phyloP scores from a whole-genome alignment of 2,329 filamentous ascomycete species.

The Penicillium digitatum region DNA sequence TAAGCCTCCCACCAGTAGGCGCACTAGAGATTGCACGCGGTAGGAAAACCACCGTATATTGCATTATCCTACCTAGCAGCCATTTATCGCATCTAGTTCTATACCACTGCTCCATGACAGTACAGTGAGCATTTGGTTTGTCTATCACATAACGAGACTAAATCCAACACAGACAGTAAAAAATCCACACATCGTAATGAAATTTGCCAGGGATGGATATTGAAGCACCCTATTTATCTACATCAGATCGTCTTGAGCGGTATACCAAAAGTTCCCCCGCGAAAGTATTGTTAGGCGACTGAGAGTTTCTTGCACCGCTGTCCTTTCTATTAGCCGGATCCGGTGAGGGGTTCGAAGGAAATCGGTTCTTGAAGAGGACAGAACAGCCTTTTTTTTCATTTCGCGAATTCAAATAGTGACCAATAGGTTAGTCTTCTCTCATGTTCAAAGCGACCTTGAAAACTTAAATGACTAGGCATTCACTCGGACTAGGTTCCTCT shows the following conservation, averaged over 20 bases:
- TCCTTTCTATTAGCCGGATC: not conserved
- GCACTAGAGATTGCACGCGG: not conserved
- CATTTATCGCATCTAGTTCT: not conserved
- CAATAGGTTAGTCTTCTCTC: not conserved
- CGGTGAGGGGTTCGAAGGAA: not conserved
- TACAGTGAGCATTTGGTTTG: slow-evolving; percentile 1
- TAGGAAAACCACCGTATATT: not conserved
- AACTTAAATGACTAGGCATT: not conserved
- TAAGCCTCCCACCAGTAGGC: not conserved
- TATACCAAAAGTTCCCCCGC: not conserved
- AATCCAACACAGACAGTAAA: not conserved
- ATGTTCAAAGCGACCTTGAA: not conserved
- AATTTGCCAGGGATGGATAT: slow-evolving; percentile 1
- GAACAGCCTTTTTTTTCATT: not conserved
- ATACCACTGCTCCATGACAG: not conserved
- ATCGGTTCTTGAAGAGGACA: not conserved
- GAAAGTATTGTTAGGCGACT: not conserved
- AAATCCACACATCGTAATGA: not conserved
- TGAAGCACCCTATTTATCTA: not conserved
- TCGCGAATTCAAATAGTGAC: not conserved
- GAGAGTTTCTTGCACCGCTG: not conserved
- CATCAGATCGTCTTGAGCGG: not conserved
- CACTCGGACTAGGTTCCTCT: not conserved
- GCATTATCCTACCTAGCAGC: not conserved
- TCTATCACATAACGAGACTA: not conserved